Evolutionary conservation across 306 rosid genomes (phyloP), one percentile per base, ranked within the genome.

Genomic region (Gynostemma pentaphyllum): DNA sequence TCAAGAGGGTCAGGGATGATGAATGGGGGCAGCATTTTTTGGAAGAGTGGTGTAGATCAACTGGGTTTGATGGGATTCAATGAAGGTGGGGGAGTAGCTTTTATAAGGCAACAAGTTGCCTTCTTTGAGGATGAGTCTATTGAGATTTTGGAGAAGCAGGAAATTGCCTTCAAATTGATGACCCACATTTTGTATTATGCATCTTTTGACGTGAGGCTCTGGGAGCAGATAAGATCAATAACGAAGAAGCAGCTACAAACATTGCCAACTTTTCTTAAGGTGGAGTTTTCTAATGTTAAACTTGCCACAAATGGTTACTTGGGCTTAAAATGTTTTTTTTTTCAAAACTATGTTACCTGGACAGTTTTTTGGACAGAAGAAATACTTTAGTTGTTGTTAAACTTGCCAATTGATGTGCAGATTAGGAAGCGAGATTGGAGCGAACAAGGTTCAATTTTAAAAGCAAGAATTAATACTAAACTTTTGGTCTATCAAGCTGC

Each of bases 391-490:
- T 63, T 14, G 29, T 56, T 45, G 67, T 64, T 48, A 34, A 64
- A 47, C 57, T 46, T 47, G 7, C 64, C 52, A 52, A 36, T 53
- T 69, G 74, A 45, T 79, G 65, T 67, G 75, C 94, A 92, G 99
- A 92, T 92, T 71, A 81, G 86, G 83, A 92, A 88, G 87, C 83
- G 88, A 70, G 96, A 92, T 45, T 92, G 99, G 99, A 86, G 76
- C 19, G 96, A 92, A 69, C 95, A 88, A 67, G 99, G 99, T 36
- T 75, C 82, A n/a, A 77, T 75, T 72, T 73, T 88, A 66, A 92
- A 92, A 76, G 80, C 79, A 16, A 88, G 95, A 78, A 88, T 92
- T 73, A 92, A 88, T 72, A 76, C 85, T 19, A 92, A 92, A 73
- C 63, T 92, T 42, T 79, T 84, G 55, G 96, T 82, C 50, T 92